Evolutionary conservation across 1,284 basidiomycete genomes (phyloP).

Genomic region (Gymnopus androsaceus): DNA sequence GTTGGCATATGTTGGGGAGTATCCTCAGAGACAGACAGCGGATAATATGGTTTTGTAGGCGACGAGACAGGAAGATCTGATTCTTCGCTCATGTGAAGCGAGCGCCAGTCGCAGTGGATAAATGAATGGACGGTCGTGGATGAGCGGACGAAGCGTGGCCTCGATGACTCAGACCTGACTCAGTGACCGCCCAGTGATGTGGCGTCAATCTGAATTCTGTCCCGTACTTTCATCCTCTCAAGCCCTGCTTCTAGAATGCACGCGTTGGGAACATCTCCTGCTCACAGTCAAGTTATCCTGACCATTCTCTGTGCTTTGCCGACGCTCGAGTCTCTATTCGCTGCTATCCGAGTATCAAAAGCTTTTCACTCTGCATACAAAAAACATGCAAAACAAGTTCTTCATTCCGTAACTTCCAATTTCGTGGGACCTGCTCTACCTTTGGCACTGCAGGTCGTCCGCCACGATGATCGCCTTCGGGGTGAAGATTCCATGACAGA

Average conservation of each 20-base stretch:
- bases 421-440: conserved; percentile 16
- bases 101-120: neutral
- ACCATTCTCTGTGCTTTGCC: neutral
- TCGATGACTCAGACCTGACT: no score
- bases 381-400: neutral
- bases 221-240: no score
- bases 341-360: neutral
- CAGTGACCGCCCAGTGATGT: no score
- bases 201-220: no score
- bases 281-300: neutral
- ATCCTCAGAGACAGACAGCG: neutral
- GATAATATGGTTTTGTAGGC: neutral
- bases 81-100: conserved; percentile 10
- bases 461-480: neutral
- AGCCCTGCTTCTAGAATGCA: neutral
- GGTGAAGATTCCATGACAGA: neutral
- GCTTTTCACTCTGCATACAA: neutral
- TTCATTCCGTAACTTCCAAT: conserved; percentile 10
- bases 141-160: neutral
- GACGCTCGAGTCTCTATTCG: neutral
- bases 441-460: conserved; percentile 14
- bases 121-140: neutral
- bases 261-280: neutral
- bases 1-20: conserved; percentile 13
- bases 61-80: conserved; percentile 5